These are phyloP conservation scores for Boletellus ananiceps DNA, from an alignment of 768 basidiomycete genomes.

Conservation along the genomic window DNA sequence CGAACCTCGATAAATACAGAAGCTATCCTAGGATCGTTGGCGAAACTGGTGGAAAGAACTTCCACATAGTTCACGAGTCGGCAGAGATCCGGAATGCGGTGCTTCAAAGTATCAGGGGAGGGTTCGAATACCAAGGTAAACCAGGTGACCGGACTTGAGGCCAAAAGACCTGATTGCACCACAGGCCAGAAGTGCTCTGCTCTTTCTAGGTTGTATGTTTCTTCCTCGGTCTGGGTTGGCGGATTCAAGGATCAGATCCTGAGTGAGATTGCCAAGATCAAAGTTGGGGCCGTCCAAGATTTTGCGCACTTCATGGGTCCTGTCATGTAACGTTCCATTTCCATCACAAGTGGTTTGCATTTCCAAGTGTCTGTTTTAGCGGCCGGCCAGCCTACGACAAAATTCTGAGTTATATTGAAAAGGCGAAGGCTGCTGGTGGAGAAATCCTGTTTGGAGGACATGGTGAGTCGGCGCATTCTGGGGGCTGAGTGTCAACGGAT, in stretches of 20 bases:
- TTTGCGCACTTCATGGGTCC: slow-evolving; percentile 92
- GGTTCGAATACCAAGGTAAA: slow-evolving; percentile 93
- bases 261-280: slow-evolving; percentile 76
- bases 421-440: slow-evolving; percentile 86
- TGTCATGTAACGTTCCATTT: slow-evolving; percentile 64
- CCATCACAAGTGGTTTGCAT: not conserved
- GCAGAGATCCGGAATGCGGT: slow-evolving; percentile 91
- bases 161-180: not conserved
- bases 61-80: slow-evolving; percentile 85
- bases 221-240: slow-evolving; percentile 76
- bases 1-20: slow-evolving; percentile 82
- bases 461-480: slow-evolving; percentile 38
- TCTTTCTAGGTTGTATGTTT: slow-evolving; percentile 85
- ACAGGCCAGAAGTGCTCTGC: slow-evolving; percentile 96
- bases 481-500: not conserved
- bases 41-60: slow-evolving; percentile 99
- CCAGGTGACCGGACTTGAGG: not conserved
- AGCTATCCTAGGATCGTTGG: slow-evolving; percentile 94
- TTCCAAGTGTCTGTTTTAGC: slow-evolving; percentile 35
- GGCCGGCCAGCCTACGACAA: slow-evolving; percentile 87
- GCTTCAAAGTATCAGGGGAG: slow-evolving; percentile 78
- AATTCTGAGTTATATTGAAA: slow-evolving; percentile 74
- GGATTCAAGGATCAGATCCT: slow-evolving; percentile 84
- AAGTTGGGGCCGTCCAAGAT: slow-evolving; percentile 70
- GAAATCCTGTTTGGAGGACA: slow-evolving; percentile 85